These are phyloP conservation scores for Clonostachys sp. DNA, from an alignment of 2,329 filamentous ascomycete species.

Conservation along the genomic window DNA sequence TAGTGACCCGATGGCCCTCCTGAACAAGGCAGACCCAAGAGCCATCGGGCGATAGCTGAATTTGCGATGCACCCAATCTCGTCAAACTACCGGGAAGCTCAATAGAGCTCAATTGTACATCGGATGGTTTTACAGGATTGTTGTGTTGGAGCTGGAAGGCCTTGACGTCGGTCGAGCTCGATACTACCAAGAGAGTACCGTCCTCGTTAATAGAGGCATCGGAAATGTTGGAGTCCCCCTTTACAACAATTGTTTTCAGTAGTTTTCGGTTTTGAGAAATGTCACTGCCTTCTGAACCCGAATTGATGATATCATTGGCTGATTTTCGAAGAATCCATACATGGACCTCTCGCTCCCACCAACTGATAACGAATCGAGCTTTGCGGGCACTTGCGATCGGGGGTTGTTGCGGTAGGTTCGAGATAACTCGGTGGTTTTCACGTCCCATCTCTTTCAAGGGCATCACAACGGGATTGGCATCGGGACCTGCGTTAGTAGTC, in stretches of 20 bases:
- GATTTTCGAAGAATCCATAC: constrained; percentile 64
- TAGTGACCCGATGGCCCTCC: constrained; percentile 51
- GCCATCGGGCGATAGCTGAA: constrained; percentile 66
- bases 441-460: constrained; percentile 69
- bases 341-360: constrained; percentile 86
- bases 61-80: constrained; percentile 59
- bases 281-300: constrained; percentile 28
- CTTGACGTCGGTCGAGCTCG: constrained; percentile 72
- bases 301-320: constrained; percentile 38
- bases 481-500: constrained; percentile 56
- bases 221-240: constrained; percentile 78
- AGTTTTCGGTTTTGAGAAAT: constrained; percentile 56
- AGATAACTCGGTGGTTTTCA: constrained; percentile 78
- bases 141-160: constrained; percentile 64
- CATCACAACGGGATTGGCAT: constrained; percentile 76
- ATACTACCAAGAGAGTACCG: constrained; percentile 70
- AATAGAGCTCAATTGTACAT: constrained; percentile 67
- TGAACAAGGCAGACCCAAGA: constrained; percentile 66
- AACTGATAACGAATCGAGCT: constrained; percentile 76
- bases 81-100: constrained; percentile 54
- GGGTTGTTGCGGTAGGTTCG: constrained; percentile 77
- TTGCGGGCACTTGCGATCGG: constrained; percentile 68
- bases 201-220: constrained; percentile 67
- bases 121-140: constrained; percentile 43
- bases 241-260: constrained; percentile 62